Evolutionary conservation across 345 rosid species (phyloP), one percentile per base, ranked within the genome.

Genomic region (Geranium brycei): DNA sequence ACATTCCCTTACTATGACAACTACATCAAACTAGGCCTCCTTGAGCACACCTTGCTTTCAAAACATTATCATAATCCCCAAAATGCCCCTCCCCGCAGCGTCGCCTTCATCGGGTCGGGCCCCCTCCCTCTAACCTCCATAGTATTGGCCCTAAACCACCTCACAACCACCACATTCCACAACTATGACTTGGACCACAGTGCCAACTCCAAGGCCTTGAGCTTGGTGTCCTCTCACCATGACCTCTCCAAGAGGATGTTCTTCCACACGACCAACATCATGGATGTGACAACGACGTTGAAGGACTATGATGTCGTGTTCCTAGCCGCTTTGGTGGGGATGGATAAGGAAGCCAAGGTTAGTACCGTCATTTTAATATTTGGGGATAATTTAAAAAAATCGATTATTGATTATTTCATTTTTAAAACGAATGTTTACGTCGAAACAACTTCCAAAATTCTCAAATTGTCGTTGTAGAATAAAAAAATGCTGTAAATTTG

Each of bases 311-410:
- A 91, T n/a, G 96, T 91, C 11, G 87, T 91, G 60, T 91, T 89
- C 78, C 78, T 91, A 73, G 98, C 98, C 2, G 95, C 98, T 62
- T 79, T 91, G 18, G 98, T 91, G 3, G 98, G 98, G 31, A 84
- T 89, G 95, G 87, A 80, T 70, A 87, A 80, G 82, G 73, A 84
- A 4, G 89, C 75, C 40, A 89, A 91, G 67, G 18, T 23, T 23
- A 23, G 28, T 23, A 23, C 28, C 28, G 28, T 23, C 28, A 23
- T 23, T 23, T 23, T 23, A 23, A 23, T 23, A 23, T 23, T 23
- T 23, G 28, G 28, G 28, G 28, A 23, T 23, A 23, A 23, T 23
- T 1, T 0, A 23, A 2, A 23, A 23, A 23, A 0, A 23, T 23
- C 28, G 28, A 23, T 23, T 0, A 23, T 23, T 23, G 28, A 23